Base-by-base conservation (phyloP, 768 basidiomycete species). In the Russula emetica region DNA sequence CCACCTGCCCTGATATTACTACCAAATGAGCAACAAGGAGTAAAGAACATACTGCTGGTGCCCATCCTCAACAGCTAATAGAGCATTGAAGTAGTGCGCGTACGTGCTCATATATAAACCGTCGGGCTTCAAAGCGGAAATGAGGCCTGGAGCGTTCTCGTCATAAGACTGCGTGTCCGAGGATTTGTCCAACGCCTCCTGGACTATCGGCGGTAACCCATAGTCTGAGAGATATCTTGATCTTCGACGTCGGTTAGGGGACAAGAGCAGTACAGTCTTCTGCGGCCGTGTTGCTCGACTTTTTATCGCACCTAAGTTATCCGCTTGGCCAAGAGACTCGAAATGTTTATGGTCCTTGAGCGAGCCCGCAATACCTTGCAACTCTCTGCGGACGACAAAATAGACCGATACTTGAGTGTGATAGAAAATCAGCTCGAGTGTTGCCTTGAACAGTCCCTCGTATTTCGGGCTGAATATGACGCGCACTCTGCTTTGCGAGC, bases 1-100 rank as follows among this genome's bases (percentile, higher is more conserved):
- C 42, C 54, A 55, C 59, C 63, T 64, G 3, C 2, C 11, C 8
- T 3, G 24, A 85, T 79, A 49, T 78, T 68, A 22, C 71, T 70
- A 47, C 75, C 32, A 40, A 30, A 30, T 8, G 3, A 50, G 42
- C 9, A 5, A 3, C 2, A 28, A 34, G 28, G 13, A 6, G 10
- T 32, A 11, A 32, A 73, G 72, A 8, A 84, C 80, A 36, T 74
- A 68, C 71, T 85, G 83, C 11, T 86, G 85, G n/a, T 78, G 77
- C 14, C 78, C 77, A 47, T 75, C 73, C 49, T 66, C 57, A 9
- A 68, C 36, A 22, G 38, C 55, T 5, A 68, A 13, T 20, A 65
- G 32, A 5, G 64, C 55, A 24, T 61, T 51, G 49, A 65, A 65
- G 32, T 47, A 61, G 24, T 51, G 38, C 7, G 40, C 47, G 16